Evolutionary conservation across 2,329 filamentous ascomycete genomes (phyloP).

Genomic region (Capronia americana): DNA sequence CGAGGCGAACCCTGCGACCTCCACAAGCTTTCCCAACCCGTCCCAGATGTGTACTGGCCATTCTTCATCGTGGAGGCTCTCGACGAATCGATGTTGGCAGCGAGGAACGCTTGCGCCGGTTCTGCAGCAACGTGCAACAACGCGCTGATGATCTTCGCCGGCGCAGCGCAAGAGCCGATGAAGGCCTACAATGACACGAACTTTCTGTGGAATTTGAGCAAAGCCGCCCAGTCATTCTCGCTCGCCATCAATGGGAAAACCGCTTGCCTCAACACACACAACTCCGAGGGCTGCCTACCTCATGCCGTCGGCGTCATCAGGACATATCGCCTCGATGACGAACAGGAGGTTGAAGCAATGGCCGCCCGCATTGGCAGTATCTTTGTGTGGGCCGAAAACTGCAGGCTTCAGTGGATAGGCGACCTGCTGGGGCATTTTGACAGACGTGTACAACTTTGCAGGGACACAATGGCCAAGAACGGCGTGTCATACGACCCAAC

Average conservation of each 20-base stretch:
- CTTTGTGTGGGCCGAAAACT: conserved; percentile 36
- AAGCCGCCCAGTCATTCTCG: conserved; percentile 37
- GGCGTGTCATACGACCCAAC: conserved; percentile 11
- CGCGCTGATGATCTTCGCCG: conserved; percentile 37
- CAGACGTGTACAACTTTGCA: conserved; percentile 23
- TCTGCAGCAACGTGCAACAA: conserved; percentile 38
- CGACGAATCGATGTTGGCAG: conserved; percentile 34
- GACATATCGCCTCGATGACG: conserved; percentile 35
- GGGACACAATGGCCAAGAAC: neutral
- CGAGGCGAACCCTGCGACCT: conserved; percentile 36
- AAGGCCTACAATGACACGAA: conserved; percentile 20
- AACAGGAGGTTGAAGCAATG: conserved; percentile 34
- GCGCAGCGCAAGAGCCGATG: conserved; percentile 25
- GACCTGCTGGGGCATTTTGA: conserved; percentile 33
- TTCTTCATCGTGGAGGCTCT: conserved; percentile 37
- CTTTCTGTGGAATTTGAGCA: conserved; percentile 32
- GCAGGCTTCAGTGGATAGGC: conserved; percentile 31
- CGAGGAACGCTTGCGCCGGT: conserved; percentile 32
- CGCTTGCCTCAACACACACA: conserved; percentile 36
- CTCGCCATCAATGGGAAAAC: conserved; percentile 37
- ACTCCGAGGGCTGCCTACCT: conserved; percentile 33
- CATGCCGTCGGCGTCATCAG: conserved; percentile 31
- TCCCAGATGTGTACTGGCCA: conserved; percentile 37
- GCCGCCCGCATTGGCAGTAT: conserved; percentile 33
- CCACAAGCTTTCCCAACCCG: conserved; percentile 36